These are phyloP conservation scores for Peterozyma xylosa DNA, from an alignment of 805 yeast species.

Conservation along the genomic window DNA sequence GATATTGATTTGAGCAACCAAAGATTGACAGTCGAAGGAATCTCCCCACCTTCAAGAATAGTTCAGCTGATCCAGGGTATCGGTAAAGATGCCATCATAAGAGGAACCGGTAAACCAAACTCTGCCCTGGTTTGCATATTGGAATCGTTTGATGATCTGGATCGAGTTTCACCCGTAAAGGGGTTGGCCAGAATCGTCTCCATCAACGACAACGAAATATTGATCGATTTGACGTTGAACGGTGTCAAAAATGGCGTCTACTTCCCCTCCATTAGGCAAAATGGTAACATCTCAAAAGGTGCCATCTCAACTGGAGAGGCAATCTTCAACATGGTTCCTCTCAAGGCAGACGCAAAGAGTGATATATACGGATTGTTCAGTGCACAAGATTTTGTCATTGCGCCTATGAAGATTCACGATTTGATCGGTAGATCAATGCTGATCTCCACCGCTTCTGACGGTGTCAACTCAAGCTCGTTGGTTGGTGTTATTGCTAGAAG, in stretches of 20 bases:
- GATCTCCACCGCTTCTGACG: slow-evolving; percentile 31
- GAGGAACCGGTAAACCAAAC: slow-evolving; percentile 86
- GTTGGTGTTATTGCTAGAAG: slow-evolving; percentile 92
- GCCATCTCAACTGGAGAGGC: slow-evolving; percentile 57
- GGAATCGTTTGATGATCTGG: slow-evolving; percentile 56
- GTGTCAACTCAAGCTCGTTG: slow-evolving; percentile 35
- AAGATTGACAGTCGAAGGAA: slow-evolving; percentile 61
- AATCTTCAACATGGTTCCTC: slow-evolving; percentile 35
- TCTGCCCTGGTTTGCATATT: slow-evolving; percentile 88
- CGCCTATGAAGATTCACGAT: slow-evolving; percentile 42
- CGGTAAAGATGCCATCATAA: slow-evolving; percentile 84
- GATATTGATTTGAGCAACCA: slow-evolving; percentile 53
- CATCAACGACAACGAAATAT: slow-evolving; percentile 39
- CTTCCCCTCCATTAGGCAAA: slow-evolving; percentile 57
- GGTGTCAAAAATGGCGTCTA: slow-evolving; percentile 62
- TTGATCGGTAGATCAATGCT: slow-evolving; percentile 66
- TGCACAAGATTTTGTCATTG: slow-evolving; percentile 39
- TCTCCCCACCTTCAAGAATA: slow-evolving; percentile 68
- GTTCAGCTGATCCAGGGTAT: slow-evolving; percentile 60
- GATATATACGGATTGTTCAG: slow-evolving; percentile 24
- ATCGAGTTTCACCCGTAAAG: slow-evolving; percentile 52
- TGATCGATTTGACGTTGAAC: slow-evolving; percentile 73
- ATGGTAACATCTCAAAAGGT: slow-evolving; percentile 75
- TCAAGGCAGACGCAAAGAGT: slow-evolving; percentile 26
- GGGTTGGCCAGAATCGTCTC: slow-evolving; percentile 85